phyloP scores from a whole-genome alignment of 352 stramenopile genomes.

The Pythium volutum region DNA sequence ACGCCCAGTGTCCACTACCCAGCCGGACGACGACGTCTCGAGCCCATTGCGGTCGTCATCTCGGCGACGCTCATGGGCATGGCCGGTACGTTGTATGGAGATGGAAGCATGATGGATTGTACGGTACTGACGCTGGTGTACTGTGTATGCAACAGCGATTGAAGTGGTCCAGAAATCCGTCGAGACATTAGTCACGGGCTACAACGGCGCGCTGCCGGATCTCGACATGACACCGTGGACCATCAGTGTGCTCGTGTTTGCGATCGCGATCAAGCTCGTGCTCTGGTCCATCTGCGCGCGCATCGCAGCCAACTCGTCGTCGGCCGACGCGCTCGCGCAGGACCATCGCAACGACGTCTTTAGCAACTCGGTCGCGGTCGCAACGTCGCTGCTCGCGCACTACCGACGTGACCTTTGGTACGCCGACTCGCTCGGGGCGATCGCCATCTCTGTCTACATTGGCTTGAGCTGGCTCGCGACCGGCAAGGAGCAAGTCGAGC shows the following conservation, averaged over 20 bases:
- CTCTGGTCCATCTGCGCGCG: constrained; percentile 80
- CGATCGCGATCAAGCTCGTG: constrained; percentile 78
- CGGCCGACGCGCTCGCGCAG: constrained; percentile 77
- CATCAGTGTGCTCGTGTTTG: constrained; percentile 60
- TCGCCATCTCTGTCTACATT: constrained; percentile 96
- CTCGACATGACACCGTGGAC: constrained; percentile 69
- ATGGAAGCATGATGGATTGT: no score
- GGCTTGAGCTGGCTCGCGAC: constrained; percentile 94
- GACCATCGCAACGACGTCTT: constrained; percentile 98
- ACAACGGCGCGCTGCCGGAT: constrained; percentile 53
- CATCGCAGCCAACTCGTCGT: constrained; percentile 63
- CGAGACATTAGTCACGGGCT: constrained; percentile 73
- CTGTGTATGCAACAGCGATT: constrained; percentile 51
- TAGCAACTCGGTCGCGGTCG: constrained; percentile 90
- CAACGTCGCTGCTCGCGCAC: constrained; percentile 72
- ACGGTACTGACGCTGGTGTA: neutral
- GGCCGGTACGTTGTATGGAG: constrained; percentile 73
- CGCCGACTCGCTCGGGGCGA: constrained; percentile 92
- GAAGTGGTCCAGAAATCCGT: constrained; percentile 93
- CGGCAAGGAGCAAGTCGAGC: constrained; percentile 94
- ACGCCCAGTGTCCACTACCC: constrained; percentile 92
- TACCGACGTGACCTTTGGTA: constrained; percentile 87
- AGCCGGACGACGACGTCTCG: constrained; percentile 88
- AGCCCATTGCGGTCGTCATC: constrained; percentile 95
- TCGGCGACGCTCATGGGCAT: constrained; percentile 97